phyloP scores from a whole-genome alignment of 176 grass and related monocot species.

The Elaeis guineensis region DNA sequence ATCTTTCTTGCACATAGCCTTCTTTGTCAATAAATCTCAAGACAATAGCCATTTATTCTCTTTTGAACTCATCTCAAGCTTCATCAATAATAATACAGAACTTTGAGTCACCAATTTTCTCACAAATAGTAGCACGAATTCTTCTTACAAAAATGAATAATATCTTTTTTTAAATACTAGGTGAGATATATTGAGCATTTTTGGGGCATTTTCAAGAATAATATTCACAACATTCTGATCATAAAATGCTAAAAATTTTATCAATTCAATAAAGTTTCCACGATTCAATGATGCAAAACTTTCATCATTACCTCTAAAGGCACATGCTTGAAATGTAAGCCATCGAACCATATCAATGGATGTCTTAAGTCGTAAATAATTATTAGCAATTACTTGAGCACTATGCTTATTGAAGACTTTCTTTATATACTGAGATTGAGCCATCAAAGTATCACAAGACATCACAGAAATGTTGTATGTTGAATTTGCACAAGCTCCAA shows the following conservation, averaged over 20 bases:
- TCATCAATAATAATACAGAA: too few relatives aligned
- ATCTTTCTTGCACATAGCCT: too few relatives aligned
- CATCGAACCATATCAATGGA: slow-evolving; percentile 1
- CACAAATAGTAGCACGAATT: neutral
- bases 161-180: slow-evolving; percentile 23
- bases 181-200: slow-evolving; percentile 3
- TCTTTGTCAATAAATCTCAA: too few relatives aligned
- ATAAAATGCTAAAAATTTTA: neutral
- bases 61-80: too few relatives aligned
- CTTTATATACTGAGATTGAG: slow-evolving; percentile 1
- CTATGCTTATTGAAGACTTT: neutral
- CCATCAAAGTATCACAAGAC: slow-evolving; percentile 1
- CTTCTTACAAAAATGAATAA: slow-evolving; percentile 4
- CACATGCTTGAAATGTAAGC: slow-evolving; percentile 3
- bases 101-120: slow-evolving; percentile 13
- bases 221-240: slow-evolving; percentile 14
- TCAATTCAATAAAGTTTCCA: slow-evolving; percentile 14
- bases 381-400: neutral
- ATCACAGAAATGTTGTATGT: slow-evolving; percentile 8
- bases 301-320: slow-evolving; percentile 19
- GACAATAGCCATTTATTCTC: too few relatives aligned
- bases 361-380: neutral
- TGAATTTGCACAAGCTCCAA: slow-evolving; percentile 12
- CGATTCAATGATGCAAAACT: neutral
- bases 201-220: slow-evolving; percentile 5